Conservation (phyloP, 129 eudicot genomes). For the Solidago caesia region DNA sequence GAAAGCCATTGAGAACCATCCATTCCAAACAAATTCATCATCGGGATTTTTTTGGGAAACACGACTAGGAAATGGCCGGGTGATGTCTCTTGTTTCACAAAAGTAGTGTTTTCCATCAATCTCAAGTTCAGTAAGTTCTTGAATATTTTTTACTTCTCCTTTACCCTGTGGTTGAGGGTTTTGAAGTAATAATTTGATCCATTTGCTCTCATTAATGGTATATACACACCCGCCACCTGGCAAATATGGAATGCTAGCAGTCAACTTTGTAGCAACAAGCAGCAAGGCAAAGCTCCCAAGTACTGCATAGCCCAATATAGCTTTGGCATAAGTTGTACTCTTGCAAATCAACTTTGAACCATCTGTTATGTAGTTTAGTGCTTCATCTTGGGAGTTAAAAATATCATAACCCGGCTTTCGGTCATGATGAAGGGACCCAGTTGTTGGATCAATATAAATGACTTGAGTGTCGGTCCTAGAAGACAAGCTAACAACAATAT, state of each 20-base stretch:
- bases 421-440: conserved; percentile 67
- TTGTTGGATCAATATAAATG: conserved; percentile 83
- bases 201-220: conserved; percentile 75
- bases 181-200: conserved; percentile 73
- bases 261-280: conserved; percentile 81
- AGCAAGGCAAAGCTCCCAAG: conserved; percentile 62
- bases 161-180: conserved; percentile 84
- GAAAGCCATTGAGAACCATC: conserved; percentile 78
- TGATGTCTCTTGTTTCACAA: conserved; percentile 83
- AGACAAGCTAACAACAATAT: conserved; percentile 65
- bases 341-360: conserved; percentile 61
- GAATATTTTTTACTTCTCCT: conserved; percentile 81
- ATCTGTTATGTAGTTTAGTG: conserved; percentile 67
- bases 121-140: conserved; percentile 79
- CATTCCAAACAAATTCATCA: conserved; percentile 94
- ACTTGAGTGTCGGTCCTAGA: conserved; percentile 73
- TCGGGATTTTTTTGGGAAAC: conserved; percentile 62
- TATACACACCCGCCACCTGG: conserved; percentile 92
- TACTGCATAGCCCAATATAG: conserved; percentile 81
- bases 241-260: conserved; percentile 68
- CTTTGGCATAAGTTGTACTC: conserved; percentile 66
- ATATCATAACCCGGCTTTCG: conserved; percentile 61
- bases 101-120: conserved; percentile 90
- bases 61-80: conserved; percentile 87
- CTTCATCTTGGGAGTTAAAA: conserved; percentile 77